Percentiles rank a stretch among this genome's conserved stretches.
phyloP scores from a whole-genome alignment of 257 asterid genomes.

The Solanum sparsipilum region DNA sequence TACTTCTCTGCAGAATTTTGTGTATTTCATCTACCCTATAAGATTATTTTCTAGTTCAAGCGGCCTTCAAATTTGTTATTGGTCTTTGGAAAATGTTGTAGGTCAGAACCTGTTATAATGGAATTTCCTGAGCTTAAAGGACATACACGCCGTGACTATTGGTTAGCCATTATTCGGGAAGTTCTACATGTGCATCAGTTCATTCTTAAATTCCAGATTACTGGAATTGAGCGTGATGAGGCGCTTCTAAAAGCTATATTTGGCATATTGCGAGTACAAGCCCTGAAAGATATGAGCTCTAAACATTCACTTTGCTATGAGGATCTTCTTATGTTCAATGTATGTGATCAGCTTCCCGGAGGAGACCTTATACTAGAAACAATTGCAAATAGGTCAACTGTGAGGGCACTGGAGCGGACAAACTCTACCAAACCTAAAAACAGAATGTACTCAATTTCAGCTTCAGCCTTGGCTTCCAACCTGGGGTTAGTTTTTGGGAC shows the following conservation, averaged over 20 bases:
- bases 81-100: slow-evolving; percentile 16
- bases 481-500: slow-evolving; percentile 62
- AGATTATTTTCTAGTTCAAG: background rate
- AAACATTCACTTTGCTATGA: slow-evolving; percentile 31
- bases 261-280: slow-evolving; percentile 82
- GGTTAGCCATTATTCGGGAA: slow-evolving; percentile 91
- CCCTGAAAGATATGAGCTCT: slow-evolving; percentile 63
- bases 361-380: slow-evolving; percentile 85
- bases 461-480: slow-evolving; percentile 62
- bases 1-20: slow-evolving; percentile 1
- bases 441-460: slow-evolving; percentile 51
- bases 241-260: slow-evolving; percentile 71
- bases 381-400: slow-evolving; percentile 50
- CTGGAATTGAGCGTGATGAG: slow-evolving; percentile 65
- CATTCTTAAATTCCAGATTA: slow-evolving; percentile 46
- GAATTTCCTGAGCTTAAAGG: slow-evolving; percentile 99
- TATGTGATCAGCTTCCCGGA: slow-evolving; percentile 86
- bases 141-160: slow-evolving; percentile 88
- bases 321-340: slow-evolving; percentile 82
- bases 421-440: slow-evolving; percentile 29
- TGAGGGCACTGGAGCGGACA: slow-evolving; percentile 28
- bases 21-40: background rate
- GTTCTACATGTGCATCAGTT: slow-evolving; percentile 68
- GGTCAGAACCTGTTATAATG: slow-evolving; percentile 83
- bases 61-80: background rate